phyloP scores from a whole-genome alignment of 2,329 filamentous ascomycete species.

The Diplodia seriata region DNA sequence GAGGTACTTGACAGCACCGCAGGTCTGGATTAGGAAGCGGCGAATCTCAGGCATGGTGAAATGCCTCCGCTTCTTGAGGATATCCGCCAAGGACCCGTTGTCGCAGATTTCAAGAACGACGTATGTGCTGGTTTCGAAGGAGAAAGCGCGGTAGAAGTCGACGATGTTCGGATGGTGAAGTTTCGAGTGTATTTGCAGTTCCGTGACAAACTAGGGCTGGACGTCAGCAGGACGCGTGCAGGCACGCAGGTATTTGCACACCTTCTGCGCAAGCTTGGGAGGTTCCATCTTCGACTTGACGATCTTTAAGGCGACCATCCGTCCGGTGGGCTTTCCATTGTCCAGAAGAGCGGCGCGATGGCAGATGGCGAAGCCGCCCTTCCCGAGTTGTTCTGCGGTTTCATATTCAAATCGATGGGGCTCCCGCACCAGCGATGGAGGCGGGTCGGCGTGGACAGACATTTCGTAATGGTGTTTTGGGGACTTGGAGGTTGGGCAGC shows the following conservation, averaged over 20 bases:
- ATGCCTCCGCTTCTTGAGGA: constrained; percentile 90
- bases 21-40: constrained; percentile 92
- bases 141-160: constrained; percentile 92
- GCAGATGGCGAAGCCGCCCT: constrained; percentile 83
- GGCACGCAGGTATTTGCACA: constrained; percentile 44
- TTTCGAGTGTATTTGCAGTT: constrained; percentile 98
- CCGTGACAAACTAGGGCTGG: constrained; percentile 68
- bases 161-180: constrained; percentile 97
- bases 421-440: constrained; percentile 67
- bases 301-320: constrained; percentile 79
- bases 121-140: constrained; percentile 87
- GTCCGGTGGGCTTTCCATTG: constrained; percentile 62
- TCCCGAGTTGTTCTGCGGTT: constrained; percentile 76
- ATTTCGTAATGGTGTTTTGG: constrained; percentile 32
- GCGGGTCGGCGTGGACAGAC: constrained; percentile 59
- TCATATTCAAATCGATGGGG: constrained; percentile 75
- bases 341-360: constrained; percentile 72
- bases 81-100: constrained; percentile 96
- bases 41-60: constrained; percentile 93
- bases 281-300: constrained; percentile 82
- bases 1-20: constrained; percentile 97
- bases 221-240: constrained; percentile 31
- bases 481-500: constrained; percentile 1
- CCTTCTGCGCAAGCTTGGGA: constrained; percentile 83
- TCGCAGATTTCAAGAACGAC: constrained; percentile 93